Evolutionary conservation across 768 basidiomycete genomes (phyloP).

Genomic region (Mrakia hoshinonis): DNA sequence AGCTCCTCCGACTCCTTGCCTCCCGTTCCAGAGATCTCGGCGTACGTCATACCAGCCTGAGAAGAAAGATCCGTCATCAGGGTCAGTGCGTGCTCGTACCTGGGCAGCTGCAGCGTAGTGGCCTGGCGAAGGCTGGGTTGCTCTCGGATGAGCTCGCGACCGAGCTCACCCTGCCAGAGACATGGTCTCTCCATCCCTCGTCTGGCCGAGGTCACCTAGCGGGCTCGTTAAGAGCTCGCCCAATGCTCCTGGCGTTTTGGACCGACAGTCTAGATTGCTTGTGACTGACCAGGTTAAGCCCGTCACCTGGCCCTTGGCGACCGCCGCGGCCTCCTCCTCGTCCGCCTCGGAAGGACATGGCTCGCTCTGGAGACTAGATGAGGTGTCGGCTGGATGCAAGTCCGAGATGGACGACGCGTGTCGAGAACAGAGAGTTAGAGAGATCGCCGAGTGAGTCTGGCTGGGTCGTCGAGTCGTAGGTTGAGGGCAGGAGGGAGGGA

Average conservation of each 20-base stretch:
- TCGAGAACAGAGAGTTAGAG: background rate
- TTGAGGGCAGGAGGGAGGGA: background rate
- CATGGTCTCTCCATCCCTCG: too few species aligned
- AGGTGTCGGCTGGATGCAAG: background rate
- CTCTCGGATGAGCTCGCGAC: too few species aligned
- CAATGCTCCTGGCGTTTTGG: too few species aligned
- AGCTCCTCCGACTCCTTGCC: conserved; percentile 18
- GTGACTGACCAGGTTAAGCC: conserved; percentile 24
- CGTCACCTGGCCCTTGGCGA: conserved; percentile 21
- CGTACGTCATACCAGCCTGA: conserved; percentile 28
- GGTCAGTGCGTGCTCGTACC: too few species aligned
- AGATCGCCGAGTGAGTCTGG: background rate
- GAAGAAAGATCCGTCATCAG: too few species aligned
- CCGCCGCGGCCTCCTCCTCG: conserved; percentile 25
- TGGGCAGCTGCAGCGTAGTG: too few species aligned
- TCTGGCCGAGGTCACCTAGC: too few species aligned
- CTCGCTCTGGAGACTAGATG: background rate
- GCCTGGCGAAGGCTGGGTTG: too few species aligned
- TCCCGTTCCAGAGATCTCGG: conserved; percentile 24
- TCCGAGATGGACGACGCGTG: background rate
- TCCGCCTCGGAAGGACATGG: conserved; percentile 26
- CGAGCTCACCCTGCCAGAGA: too few species aligned
- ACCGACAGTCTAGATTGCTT: too few species aligned
- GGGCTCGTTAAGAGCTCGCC: too few species aligned
- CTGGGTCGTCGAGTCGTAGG: background rate